Percentiles rank a stretch among this genome's conserved stretches.
phyloP scores from a whole-genome alignment of 352 stramenopile species.

The Phytophthora litchii region DNA sequence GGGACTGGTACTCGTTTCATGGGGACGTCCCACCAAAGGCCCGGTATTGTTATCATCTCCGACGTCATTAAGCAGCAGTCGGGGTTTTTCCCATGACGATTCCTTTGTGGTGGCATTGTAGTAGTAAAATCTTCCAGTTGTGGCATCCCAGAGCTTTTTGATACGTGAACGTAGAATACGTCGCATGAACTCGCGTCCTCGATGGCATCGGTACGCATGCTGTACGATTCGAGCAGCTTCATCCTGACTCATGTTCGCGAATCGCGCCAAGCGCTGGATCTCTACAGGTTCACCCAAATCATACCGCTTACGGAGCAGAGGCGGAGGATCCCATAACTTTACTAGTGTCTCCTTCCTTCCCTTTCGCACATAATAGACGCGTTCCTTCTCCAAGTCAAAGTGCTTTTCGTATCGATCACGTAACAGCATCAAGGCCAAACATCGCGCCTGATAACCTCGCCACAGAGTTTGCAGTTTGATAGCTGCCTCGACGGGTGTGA shows the following conservation, averaged over 20 bases:
- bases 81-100: slow-evolving; percentile 72
- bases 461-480: slow-evolving; percentile 51
- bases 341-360: slow-evolving; percentile 21
- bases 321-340: slow-evolving; percentile 40
- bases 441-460: slow-evolving; percentile 37
- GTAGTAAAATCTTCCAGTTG: slow-evolving; percentile 62
- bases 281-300: slow-evolving; percentile 71
- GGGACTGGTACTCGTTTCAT: neutral
- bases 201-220: slow-evolving; percentile 46
- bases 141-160: slow-evolving; percentile 63
- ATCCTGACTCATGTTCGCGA: slow-evolving; percentile 51
- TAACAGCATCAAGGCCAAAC: slow-evolving; percentile 35
- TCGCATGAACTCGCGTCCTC: slow-evolving; percentile 44
- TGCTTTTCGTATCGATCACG: slow-evolving; percentile 68
- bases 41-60: slow-evolving; percentile 27
- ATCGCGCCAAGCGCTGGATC: slow-evolving; percentile 53
- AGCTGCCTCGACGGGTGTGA: slow-evolving; percentile 61
- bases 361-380: slow-evolving; percentile 53
- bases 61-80: slow-evolving; percentile 39
- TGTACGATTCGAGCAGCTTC: slow-evolving; percentile 68
- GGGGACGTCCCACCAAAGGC: neutral
- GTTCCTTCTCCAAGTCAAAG: slow-evolving; percentile 60
- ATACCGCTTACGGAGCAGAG: slow-evolving; percentile 57
- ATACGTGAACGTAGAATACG: slow-evolving; percentile 56
- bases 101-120: slow-evolving; percentile 76